Conservation (phyloP, 257 asterid genomes). For the Przewalskia tangutica region DNA sequence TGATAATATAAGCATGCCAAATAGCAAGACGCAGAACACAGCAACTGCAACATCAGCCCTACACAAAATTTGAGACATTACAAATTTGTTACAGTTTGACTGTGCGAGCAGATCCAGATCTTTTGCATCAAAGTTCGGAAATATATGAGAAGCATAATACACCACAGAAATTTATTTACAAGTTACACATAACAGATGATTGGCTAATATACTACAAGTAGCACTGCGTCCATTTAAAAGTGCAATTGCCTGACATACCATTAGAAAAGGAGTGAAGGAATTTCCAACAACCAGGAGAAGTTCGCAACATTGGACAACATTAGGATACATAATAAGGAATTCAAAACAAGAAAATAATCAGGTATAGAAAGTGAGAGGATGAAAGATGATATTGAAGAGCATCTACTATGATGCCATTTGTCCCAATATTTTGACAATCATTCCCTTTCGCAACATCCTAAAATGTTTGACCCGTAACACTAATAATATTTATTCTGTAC, state of each 20-base stretch:
- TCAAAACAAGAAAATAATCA: not conserved
- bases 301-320: not conserved
- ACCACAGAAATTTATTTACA: not conserved
- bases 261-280: not conserved
- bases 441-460: not conserved
- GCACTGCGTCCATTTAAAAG: not conserved
- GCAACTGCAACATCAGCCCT: slow-evolving; percentile 67
- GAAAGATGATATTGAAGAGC: not conserved
- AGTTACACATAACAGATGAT: not conserved
- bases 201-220: not conserved
- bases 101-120: not conserved
- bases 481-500: not conserved
- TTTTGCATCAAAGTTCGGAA: not conserved
- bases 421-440: not conserved
- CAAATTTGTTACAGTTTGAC: not conserved
- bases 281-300: not conserved
- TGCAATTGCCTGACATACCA: not conserved
- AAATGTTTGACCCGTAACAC: not conserved
- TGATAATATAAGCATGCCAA: slow-evolving; percentile 36
- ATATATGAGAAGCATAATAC: not conserved
- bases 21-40: slow-evolving; percentile 34
- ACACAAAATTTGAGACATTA: slow-evolving; percentile 14
- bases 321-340: not conserved
- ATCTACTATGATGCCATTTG: not conserved
- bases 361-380: not conserved